A percentile compares a stretch with the other conserved stretches of the same genome.
Conservation (phyloP, 129 eudicot species). For the Pseudognaphalium luteoalbum region DNA sequence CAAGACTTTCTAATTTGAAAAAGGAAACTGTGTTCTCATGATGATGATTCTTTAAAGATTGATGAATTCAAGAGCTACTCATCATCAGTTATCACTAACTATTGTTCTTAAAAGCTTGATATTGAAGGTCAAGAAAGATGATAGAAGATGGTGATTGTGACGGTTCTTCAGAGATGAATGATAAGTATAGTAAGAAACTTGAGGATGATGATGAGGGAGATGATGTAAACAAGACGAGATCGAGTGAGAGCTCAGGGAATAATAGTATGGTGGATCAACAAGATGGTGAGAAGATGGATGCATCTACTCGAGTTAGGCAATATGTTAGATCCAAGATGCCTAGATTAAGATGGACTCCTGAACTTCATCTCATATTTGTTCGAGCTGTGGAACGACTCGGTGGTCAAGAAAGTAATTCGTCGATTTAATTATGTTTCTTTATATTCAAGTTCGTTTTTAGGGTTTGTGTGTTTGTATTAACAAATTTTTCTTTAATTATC, state of each 20-base stretch:
- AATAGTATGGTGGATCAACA: constrained; percentile 38
- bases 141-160: constrained; percentile 35
- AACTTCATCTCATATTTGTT: constrained; percentile 54
- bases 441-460: constrained; percentile 5
- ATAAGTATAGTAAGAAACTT: constrained; percentile 13
- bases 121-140: constrained; percentile 23
- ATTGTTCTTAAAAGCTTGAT: constrained; percentile 18
- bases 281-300: constrained; percentile 33
- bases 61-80: constrained; percentile 22
- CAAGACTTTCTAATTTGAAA: constrained; percentile 36
- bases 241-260: constrained; percentile 45
- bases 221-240: constrained; percentile 32
- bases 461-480: neutral
- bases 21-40: constrained; percentile 30
- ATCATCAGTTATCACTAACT: constrained; percentile 2
- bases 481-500: constrained; percentile 1
- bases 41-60: constrained; percentile 30
- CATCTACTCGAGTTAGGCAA: constrained; percentile 44
- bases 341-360: constrained; percentile 62
- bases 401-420: constrained; percentile 55
- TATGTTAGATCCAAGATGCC: constrained; percentile 65
- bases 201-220: constrained; percentile 40
- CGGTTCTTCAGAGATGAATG: constrained; percentile 17
- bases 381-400: constrained; percentile 59
- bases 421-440: constrained; percentile 10